Percentiles rank a stretch among this genome's conserved stretches.
Conservation (phyloP, 345 rosid genomes). For the Moringa oleifera region DNA sequence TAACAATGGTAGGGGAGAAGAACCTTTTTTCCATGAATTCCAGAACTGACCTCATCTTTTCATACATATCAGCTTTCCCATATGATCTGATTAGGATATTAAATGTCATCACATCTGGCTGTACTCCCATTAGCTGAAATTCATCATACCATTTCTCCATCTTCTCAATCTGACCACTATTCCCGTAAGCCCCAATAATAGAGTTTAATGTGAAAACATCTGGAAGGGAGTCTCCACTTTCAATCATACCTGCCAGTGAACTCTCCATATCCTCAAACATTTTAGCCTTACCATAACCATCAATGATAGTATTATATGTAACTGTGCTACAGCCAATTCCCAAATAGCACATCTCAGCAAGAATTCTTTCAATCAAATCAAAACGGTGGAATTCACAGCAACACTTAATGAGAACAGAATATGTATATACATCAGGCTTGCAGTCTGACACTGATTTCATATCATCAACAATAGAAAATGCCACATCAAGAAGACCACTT, state of each 20-base stretch:
- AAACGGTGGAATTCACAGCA: conserved; percentile 48
- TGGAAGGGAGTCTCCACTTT: conserved; percentile 52
- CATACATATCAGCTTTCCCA: conserved; percentile 54
- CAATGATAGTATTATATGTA: conserved; percentile 60
- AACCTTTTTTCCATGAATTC: conserved; percentile 67
- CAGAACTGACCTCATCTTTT: conserved; percentile 61
- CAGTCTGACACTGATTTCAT: conserved; percentile 70
- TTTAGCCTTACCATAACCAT: conserved; percentile 74
- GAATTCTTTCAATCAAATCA: conserved; percentile 42
- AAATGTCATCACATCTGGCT: conserved; percentile 61
- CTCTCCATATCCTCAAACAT: conserved; percentile 72
- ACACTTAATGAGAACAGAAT: conserved; percentile 49
- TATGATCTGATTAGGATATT: conserved; percentile 64
- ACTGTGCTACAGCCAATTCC: conserved; percentile 55
- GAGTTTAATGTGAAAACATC: conserved; percentile 75
- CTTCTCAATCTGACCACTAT: conserved; percentile 38
- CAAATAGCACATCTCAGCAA: conserved; percentile 71
- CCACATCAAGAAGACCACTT: conserved; percentile 46
- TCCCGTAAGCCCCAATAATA: conserved; percentile 64
- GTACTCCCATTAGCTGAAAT: conserved; percentile 73
- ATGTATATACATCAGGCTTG: conserved; percentile 74
- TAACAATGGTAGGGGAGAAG: conserved; percentile 42
- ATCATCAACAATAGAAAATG: conserved; percentile 48
- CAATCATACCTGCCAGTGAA: conserved; percentile 56
- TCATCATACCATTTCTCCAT: conserved; percentile 79